Base-by-base conservation (phyloP, 768 basidiomycete species). In the Collybiopsis luxurians region DNA sequence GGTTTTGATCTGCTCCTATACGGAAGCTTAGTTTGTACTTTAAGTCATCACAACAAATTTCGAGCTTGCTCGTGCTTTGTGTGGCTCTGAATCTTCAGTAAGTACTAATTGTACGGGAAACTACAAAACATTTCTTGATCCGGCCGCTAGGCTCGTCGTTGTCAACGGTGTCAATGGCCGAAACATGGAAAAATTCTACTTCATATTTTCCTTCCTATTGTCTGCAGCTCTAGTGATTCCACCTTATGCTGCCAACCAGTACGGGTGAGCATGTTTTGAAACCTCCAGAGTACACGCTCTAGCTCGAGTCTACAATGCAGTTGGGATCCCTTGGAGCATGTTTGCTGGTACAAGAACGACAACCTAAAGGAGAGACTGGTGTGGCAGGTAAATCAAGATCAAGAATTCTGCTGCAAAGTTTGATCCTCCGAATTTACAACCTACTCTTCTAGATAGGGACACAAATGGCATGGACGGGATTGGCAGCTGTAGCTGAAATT, bases 61-160 rank as follows among this genome's bases (percentile, higher is more conserved):
- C 65, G 23, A 60, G 63, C 49, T 66, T 62, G n/a, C 59, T 66
- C 1, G 49, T 66, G 2, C 61, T 66, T 36, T 58, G 49, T 19
- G 61, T 66, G 26, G 63, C 65, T 12, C 59, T 66, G 5, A 66
- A 66, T 51, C 60, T 64, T 30, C 63, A 62, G 65, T 66, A 44
- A n/a, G 65, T 51, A 36, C 19, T 27, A 17, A 1, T 3, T 17
- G 2, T n/a, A n/a, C n/a, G n/a, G n/a, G n/a, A n/a, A n/a, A n/a
- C n/a, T n/a, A n/a, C n/a, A n/a, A n/a, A n/a, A n/a, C n/a, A n/a
- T n/a, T n/a, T n/a, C n/a, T n/a, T n/a, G n/a, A n/a, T n/a, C n/a
- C n/a, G n/a, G n/a, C n/a, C n/a, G n/a, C 15, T 30, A 66, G 64
- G 48, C 57, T 66, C 2, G 64, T 66, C 19, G 58, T 66, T 12